phyloP scores from a whole-genome alignment of 805 yeast species.

The Pichia heedii region DNA sequence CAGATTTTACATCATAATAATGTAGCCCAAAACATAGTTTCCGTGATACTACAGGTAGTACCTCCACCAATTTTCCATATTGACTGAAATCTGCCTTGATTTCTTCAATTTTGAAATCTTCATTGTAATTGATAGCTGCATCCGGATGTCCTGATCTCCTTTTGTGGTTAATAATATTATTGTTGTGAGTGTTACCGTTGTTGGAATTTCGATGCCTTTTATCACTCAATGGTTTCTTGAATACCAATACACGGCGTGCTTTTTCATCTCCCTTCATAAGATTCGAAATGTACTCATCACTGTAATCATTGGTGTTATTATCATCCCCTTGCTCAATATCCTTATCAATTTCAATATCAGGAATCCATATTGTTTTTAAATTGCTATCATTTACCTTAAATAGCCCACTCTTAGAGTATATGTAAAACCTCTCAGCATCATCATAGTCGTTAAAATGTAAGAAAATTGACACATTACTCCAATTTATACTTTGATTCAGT shows the following conservation, averaged over 20 bases:
- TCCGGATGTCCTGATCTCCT: slow-evolving; percentile 31
- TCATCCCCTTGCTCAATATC: slow-evolving; percentile 7
- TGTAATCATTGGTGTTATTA: background rate
- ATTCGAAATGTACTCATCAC: background rate
- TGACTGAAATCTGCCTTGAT: slow-evolving; percentile 40
- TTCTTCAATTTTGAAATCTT: slow-evolving; percentile 37
- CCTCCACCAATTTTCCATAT: slow-evolving; percentile 54
- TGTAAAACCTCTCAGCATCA: slow-evolving; percentile 46
- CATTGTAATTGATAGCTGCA: slow-evolving; percentile 33
- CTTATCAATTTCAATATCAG: slow-evolving; percentile 5
- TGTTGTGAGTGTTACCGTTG: background rate
- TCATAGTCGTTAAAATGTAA: slow-evolving; percentile 43
- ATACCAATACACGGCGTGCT: slow-evolving; percentile 49
- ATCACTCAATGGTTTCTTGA: slow-evolving; percentile 31
- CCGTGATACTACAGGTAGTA: slow-evolving; percentile 58
- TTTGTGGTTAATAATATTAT: slow-evolving; percentile 1
- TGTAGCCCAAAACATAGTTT: slow-evolving; percentile 54
- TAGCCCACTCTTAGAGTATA: slow-evolving; percentile 42
- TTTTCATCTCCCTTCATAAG: slow-evolving; percentile 29
- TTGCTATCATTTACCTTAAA: slow-evolving; percentile 51
- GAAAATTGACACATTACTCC: slow-evolving; percentile 29
- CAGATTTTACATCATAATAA: slow-evolving; percentile 48
- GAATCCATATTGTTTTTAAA: slow-evolving; percentile 40
- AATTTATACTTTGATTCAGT: slow-evolving; percentile 13
- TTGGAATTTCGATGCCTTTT: slow-evolving; percentile 11